Evolutionary conservation across 257 asterid genomes (phyloP), one percentile per base, ranked within the genome.

Genomic region (Rubia yunnanensis): DNA sequence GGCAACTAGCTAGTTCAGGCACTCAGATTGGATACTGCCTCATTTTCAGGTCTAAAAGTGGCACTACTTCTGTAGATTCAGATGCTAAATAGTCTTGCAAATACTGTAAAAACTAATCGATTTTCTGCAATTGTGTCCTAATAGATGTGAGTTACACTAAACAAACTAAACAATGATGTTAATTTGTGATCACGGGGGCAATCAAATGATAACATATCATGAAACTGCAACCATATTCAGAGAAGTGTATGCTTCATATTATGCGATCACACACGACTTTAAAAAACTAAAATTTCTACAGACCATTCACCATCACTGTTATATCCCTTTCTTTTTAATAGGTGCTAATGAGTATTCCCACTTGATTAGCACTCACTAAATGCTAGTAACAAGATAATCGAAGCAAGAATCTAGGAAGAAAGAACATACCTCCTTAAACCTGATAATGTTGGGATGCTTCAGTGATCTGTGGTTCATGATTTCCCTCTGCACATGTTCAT

Each of bases 391-490:
- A n/a, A n/a, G n/a, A n/a, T n/a, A n/a, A n/a, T n/a, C n/a, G 3
- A 2, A 32, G 22, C 17, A 7, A 31, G 53, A 41, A 65, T 50
- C 55, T 34, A 6, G 46, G 60, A 60, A 35, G 0, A 50, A 27
- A 49, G 39, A 10, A 22, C 39, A 14, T 38, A 79, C 83, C 84
- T 79, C 84, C 68, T 79, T 79, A 41, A 79, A 79, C 8, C 79
- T 70, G 69, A 79, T 72, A 63, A 79, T 79, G 66, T 79, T 79
- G 2, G 79, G 79, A 76, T 79, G 84, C 66, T 79, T 79, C 73
- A 79, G 60, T 60, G 84, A 79, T 60, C 84, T 73, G n/a, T 79
- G 84, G 60, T 79, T 79, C 79, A 73, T 76, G 65, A 79, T 79
- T 65, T 79, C 84, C 74, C 84, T 73, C 54, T 73, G 74, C 70